Base-by-base conservation (phyloP, 768 basidiomycete species). In the Coprinopsis strossmayeri region DNA sequence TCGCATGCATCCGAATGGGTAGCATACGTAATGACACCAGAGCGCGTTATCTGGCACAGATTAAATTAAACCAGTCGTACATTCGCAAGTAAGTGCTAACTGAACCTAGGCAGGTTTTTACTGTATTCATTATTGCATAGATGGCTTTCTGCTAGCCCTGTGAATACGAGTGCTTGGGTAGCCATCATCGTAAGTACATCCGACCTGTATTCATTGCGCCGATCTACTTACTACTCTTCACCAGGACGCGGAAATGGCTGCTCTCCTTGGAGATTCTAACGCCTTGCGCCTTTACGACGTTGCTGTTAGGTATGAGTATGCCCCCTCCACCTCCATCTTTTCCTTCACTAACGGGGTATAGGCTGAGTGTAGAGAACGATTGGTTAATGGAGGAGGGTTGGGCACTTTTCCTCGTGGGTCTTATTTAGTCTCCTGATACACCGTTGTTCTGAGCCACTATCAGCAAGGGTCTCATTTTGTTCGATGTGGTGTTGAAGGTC, bases 331-430 rank as follows among this genome's bases (percentile, higher is more conserved):
- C n/a, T n/a, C n/a, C n/a, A n/a, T n/a, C n/a, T n/a, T n/a, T n/a
- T n/a, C n/a, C 12, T 34, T 27, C 13, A 24, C 27, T 13, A 9
- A 9, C 45, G 37, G 18, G 48, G 10, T 46, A 5, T 5, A 84
- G 83, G 52, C 69, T 82, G 24, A 78, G 82, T 3, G 72, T 78
- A 11, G 79, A 79, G 53, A 77, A 84, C 48, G 80, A 82, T 50
- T 88, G 84, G 84, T 61, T 79, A 5, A 67, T 82, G 44, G 85
- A 88, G 61, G 84, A 87, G 62, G 85, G 80, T 5, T 82, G 78
- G 77, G 79, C 73, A 15, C 62, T 84, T 24, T 86, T 75, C 56
- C 64, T 87, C 56, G 82, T 84, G 41, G 38, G 62, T 51, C 11
- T 4, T 21, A 18, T 32, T 25, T 39, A 37, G 20, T 17, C 5